These are phyloP conservation scores for Neurospora crassa DNA, from an alignment of 2,329 filamentous ascomycete species.

Conservation along the genomic window DNA sequence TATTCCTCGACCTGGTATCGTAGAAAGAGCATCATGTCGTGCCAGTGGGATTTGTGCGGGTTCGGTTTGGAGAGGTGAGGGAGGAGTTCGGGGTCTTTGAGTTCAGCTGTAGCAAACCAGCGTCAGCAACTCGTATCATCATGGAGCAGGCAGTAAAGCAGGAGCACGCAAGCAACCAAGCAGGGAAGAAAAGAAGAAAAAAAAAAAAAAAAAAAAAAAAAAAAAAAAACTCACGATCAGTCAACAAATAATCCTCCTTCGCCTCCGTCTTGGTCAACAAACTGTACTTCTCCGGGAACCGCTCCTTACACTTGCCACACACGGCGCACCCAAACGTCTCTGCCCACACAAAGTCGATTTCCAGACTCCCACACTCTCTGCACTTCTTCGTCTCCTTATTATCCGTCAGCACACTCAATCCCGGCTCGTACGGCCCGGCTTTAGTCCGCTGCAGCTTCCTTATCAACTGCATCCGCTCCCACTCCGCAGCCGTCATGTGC, in stretches of 20 bases:
- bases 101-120: conserved; percentile 50
- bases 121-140: too few relatives aligned
- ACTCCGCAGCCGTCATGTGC: conserved; percentile 83
- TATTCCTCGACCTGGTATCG: conserved; percentile 93
- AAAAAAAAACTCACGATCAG: conserved; percentile 57
- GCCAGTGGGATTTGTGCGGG: conserved; percentile 91
- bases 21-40: conserved; percentile 97
- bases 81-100: conserved; percentile 78
- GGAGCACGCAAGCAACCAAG: not conserved
- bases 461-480: conserved; percentile 76
- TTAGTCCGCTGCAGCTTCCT: conserved; percentile 63
- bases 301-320: conserved; percentile 81
- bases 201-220: too few relatives aligned
- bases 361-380: conserved; percentile 69
- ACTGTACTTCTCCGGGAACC: conserved; percentile 83
- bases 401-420: conserved; percentile 63
- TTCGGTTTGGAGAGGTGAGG: conserved; percentile 86
- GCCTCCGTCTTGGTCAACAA: conserved; percentile 95
- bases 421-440: conserved; percentile 79
- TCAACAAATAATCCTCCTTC: conserved; percentile 88
- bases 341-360: conserved; percentile 94
- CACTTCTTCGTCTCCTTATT: conserved; percentile 56
- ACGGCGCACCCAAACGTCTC: conserved; percentile 69
- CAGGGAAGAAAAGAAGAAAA: too few relatives aligned
- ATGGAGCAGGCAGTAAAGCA: too few relatives aligned